Evolutionary conservation across 805 yeast species (phyloP).

Genomic region (Priceomyces castillae): DNA sequence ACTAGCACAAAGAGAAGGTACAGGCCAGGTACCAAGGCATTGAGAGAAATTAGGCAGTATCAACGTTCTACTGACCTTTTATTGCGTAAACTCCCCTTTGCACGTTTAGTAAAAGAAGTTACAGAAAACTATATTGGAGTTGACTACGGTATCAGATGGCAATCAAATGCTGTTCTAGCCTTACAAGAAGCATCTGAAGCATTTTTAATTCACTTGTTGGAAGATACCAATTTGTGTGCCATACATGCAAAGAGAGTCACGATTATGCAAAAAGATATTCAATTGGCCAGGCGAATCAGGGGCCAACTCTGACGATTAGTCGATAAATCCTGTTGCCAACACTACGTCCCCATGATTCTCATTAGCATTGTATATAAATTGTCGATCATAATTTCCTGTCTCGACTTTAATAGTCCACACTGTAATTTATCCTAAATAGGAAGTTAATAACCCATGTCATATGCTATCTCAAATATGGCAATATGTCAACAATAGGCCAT

Average conservation of each 20-base stretch:
- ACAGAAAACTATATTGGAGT: slow-evolving; percentile 56
- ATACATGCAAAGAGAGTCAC: slow-evolving; percentile 82
- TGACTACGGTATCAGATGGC: slow-evolving; percentile 69
- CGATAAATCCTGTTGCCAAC: slow-evolving; percentile 1
- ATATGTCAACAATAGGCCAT: slow-evolving; percentile 6
- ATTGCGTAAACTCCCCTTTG: slow-evolving; percentile 72
- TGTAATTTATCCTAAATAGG: slow-evolving; percentile 9
- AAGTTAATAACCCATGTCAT: slow-evolving; percentile 5
- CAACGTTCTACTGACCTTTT: slow-evolving; percentile 68
- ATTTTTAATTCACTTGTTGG: slow-evolving; percentile 65
- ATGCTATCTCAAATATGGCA: slow-evolving; percentile 10
- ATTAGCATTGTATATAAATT: slow-evolving; percentile 1
- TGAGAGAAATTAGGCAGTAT: slow-evolving; percentile 64
- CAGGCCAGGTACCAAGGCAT: slow-evolving; percentile 64
- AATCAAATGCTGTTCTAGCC: slow-evolving; percentile 71
- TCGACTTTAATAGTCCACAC: background rate
- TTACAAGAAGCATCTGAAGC: slow-evolving; percentile 83
- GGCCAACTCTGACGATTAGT: slow-evolving; percentile 34
- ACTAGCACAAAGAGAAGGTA: slow-evolving; percentile 40
- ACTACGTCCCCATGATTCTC: background rate
- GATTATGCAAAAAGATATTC: slow-evolving; percentile 80
- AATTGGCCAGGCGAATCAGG: slow-evolving; percentile 72
- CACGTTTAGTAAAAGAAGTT: slow-evolving; percentile 71
- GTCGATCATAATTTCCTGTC: background rate
- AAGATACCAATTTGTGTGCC: slow-evolving; percentile 76